Evolutionary conservation across 305 asterid genomes (phyloP).

Genomic region (Rubia tinctorum): DNA sequence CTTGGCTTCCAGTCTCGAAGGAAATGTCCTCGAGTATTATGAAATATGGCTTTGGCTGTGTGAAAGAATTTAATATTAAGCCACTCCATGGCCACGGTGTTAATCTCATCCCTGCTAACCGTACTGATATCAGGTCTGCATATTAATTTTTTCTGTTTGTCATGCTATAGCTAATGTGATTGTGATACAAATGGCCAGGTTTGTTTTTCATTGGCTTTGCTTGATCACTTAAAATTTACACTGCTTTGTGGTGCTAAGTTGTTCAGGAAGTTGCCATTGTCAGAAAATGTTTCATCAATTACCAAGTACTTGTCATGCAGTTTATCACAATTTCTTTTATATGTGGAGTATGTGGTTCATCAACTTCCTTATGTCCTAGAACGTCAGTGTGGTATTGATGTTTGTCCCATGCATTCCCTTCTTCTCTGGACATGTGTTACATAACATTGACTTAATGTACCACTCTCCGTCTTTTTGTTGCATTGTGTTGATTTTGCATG

Average conservation of each 20-base stretch:
- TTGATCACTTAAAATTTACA: background rate
- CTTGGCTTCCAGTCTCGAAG: conserved; percentile 91
- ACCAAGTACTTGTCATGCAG: no score
- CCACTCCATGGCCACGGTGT: conserved; percentile 57
- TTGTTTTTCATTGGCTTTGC: background rate
- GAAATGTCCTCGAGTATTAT: conserved; percentile 42
- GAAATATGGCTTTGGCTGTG: conserved; percentile 66
- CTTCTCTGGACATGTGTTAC: background rate
- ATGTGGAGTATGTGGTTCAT: background rate
- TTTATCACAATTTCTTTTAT: no score
- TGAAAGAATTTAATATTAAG: conserved; percentile 33
- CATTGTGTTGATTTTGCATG: background rate
- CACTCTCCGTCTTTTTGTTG: conserved; percentile 1
- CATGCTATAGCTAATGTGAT: background rate
- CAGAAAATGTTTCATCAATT: no score
- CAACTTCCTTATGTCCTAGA: background rate
- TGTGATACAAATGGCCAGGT: background rate
- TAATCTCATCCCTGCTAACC: conserved; percentile 75
- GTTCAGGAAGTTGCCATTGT: no score
- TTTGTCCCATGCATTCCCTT: no score
- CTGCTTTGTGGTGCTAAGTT: no score
- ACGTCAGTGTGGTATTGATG: background rate
- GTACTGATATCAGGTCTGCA: conserved; percentile 70
- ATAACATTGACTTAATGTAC: background rate
- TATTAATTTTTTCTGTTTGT: conserved; percentile 14